These are phyloP conservation scores for Boletus sensibilis DNA, from an alignment of 768 basidiomycete species.

Conservation along the genomic window DNA sequence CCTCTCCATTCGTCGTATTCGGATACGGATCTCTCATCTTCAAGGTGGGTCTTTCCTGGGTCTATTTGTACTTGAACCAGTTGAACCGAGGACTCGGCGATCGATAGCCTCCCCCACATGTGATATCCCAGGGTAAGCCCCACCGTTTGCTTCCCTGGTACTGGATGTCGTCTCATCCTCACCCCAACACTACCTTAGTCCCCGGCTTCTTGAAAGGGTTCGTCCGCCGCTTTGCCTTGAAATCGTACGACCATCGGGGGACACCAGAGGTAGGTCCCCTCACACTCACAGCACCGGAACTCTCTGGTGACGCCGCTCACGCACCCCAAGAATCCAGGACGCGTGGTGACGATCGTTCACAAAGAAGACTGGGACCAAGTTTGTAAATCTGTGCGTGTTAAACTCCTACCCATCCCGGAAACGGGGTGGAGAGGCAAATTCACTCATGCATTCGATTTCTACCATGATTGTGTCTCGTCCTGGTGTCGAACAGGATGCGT, in stretches of 20 bases:
- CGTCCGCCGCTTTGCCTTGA: constrained; percentile 85
- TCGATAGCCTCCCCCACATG: constrained; percentile 78
- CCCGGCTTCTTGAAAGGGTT: constrained; percentile 88
- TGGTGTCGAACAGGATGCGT: constrained; percentile 19
- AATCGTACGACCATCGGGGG: constrained; percentile 89
- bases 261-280: constrained; percentile 63
- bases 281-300: constrained; percentile 60
- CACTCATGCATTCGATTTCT: not conserved
- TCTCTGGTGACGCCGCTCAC: constrained; percentile 74
- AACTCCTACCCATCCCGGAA: not conserved
- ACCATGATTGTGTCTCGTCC: not conserved
- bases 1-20: constrained; percentile 66
- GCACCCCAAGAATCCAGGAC: constrained; percentile 64
- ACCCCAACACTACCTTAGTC: constrained; percentile 34
- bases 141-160: too few relatives aligned
- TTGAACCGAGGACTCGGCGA: not conserved
- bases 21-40: constrained; percentile 92
- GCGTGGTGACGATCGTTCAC: constrained; percentile 87
- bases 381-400: constrained; percentile 52
- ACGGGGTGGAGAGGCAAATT: not conserved
- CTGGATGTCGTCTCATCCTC: not conserved
- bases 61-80: not conserved
- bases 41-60: constrained; percentile 47
- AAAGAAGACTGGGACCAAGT: constrained; percentile 83
- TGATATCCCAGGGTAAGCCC: constrained; percentile 58